phyloP scores from a whole-genome alignment of 1,284 basidiomycete genomes.

The Spongispora temasekensis region DNA sequence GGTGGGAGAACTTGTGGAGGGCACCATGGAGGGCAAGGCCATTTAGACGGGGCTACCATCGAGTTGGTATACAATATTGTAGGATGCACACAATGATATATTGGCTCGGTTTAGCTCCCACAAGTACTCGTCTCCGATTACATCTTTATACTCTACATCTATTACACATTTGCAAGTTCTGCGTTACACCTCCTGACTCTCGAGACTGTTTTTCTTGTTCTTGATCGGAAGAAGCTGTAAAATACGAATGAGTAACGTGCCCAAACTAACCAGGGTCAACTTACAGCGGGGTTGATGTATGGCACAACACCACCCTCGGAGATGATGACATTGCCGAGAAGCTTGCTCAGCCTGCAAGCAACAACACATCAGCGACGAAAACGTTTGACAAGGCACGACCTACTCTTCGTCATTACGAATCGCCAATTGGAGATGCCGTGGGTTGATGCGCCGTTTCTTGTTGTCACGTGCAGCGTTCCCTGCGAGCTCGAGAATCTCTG shows the following conservation, averaged over 20 bases:
- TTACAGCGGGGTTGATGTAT: slow-evolving; percentile 40
- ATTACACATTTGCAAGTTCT: no score
- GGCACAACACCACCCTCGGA: slow-evolving; percentile 92
- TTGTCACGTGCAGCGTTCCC: slow-evolving; percentile 70
- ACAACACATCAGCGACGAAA: neutral
- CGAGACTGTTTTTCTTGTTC: slow-evolving; percentile 35
- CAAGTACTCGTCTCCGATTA: no score
- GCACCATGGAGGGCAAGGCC: slow-evolving; percentile 56
- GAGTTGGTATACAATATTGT: slow-evolving; percentile 28
- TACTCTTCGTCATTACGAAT: slow-evolving; percentile 87
- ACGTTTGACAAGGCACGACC: slow-evolving; percentile 18
- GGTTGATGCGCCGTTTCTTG: slow-evolving; percentile 85
- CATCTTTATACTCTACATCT: no score
- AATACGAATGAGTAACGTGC: neutral
- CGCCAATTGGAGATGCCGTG: slow-evolving; percentile 86
- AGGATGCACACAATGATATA: slow-evolving; percentile 32
- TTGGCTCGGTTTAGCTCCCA: slow-evolving; percentile 4
- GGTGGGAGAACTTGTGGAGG: slow-evolving; percentile 69
- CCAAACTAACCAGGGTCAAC: neutral
- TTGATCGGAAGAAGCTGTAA: slow-evolving; percentile 34
- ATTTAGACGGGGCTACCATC: slow-evolving; percentile 19
- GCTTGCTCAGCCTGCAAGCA: slow-evolving; percentile 60
- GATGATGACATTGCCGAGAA: slow-evolving; percentile 83
- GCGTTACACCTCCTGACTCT: slow-evolving; percentile 35
- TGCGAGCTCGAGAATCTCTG: slow-evolving; percentile 77